Evolutionary conservation across 768 basidiomycete genomes (phyloP).

Genomic region (Trametes coccinea): DNA sequence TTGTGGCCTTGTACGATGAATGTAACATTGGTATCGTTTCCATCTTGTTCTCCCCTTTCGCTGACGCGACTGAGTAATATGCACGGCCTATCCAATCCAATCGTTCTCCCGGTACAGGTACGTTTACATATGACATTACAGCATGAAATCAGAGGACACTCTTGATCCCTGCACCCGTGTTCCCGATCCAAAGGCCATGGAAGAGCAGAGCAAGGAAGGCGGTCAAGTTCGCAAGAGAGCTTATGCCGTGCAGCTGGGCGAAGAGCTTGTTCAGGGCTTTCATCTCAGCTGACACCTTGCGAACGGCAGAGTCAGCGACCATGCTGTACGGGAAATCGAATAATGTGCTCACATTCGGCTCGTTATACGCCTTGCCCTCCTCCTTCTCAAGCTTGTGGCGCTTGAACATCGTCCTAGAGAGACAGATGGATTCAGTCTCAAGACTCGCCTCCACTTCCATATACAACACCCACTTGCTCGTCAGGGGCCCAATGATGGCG

Average conservation of each 20-base stretch:
- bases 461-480: conserved; percentile 54
- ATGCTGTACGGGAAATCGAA: background rate
- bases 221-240: conserved; percentile 63
- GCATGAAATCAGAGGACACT: conserved; percentile 8
- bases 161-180: conserved; percentile 43
- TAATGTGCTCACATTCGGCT: conserved; percentile 54
- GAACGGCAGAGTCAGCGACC: background rate
- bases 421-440: background rate
- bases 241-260: conserved; percentile 65
- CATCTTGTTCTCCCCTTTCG: conserved; percentile 36
- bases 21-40: conserved; percentile 25
- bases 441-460: background rate
- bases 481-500: conserved; percentile 69
- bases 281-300: conserved; percentile 42
- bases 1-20: conserved; percentile 19
- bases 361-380: conserved; percentile 67
- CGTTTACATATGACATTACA: background rate
- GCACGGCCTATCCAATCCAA: background rate
- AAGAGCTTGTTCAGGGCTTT: conserved; percentile 69
- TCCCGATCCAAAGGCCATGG: conserved; percentile 74
- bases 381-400: conserved; percentile 73
- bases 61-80: background rate
- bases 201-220: conserved; percentile 61
- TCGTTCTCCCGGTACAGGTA: background rate
- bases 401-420: conserved; percentile 68